Percentiles rank a stretch among this genome's conserved stretches.
Evolutionary conservation across 495 filamentous ascomycete species (phyloP).

Genomic region (Penicillium roqueforti): DNA sequence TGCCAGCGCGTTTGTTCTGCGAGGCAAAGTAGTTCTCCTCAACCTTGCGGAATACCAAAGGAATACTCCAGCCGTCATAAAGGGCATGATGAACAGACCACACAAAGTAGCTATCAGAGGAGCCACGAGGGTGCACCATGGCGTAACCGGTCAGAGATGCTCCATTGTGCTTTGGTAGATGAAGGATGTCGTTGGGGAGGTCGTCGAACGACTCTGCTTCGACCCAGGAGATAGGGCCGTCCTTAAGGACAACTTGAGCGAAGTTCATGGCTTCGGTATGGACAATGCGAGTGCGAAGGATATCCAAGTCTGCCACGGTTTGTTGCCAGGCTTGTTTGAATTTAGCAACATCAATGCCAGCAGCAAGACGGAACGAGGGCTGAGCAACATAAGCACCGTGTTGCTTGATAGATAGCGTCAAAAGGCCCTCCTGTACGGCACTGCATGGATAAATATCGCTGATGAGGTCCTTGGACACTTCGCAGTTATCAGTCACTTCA

Average conservation of each 20-base stretch:
- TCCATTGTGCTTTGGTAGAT: constrained; percentile 50
- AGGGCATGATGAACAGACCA: constrained; percentile 66
- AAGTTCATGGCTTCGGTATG: constrained; percentile 45
- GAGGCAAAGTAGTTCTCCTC: constrained; percentile 41
- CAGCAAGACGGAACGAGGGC: constrained; percentile 41
- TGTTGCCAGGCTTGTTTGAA: constrained; percentile 54
- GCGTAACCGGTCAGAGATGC: constrained; percentile 53
- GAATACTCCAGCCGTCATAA: constrained; percentile 68
- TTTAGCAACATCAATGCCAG: constrained; percentile 37
- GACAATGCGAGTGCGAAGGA: constrained; percentile 54
- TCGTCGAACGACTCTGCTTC: constrained; percentile 40
- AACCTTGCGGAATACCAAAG: constrained; percentile 53
- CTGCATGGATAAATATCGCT: constrained; percentile 64
- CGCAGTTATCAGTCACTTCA: constrained; percentile 44
- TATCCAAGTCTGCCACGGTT: constrained; percentile 44
- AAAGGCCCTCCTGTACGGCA: constrained; percentile 64
- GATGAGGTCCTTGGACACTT: constrained; percentile 38
- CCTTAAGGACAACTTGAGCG: constrained; percentile 52
- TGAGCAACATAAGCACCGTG: constrained; percentile 51
- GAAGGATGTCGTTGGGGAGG: constrained; percentile 40
- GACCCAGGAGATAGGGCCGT: constrained; percentile 45
- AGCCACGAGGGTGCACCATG: constrained; percentile 35
- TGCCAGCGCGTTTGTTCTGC: constrained; percentile 7
- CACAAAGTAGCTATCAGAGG: constrained; percentile 45
- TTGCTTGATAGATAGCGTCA: constrained; percentile 56